Conservation (phyloP, 768 basidiomycete genomes). For the Boletus subcaerulescens region DNA sequence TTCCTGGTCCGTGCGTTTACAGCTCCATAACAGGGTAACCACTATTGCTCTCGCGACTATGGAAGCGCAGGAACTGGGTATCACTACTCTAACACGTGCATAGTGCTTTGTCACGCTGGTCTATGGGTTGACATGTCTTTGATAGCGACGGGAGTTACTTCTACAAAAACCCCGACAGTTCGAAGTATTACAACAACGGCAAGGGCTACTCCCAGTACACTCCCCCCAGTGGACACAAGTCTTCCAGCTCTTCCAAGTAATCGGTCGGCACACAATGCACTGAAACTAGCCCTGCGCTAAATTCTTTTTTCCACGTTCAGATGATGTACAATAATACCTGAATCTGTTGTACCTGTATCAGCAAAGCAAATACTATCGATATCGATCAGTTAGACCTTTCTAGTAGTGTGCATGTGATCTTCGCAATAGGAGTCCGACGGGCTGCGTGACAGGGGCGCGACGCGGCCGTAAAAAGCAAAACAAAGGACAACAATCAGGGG, state of each 20-base stretch:
- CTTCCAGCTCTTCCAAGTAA: conserved; percentile 24
- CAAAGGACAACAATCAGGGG: conserved; percentile 11
- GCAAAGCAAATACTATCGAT: no score
- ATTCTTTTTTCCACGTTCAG: no score
- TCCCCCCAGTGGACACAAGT: conserved; percentile 39
- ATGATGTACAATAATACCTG: no score
- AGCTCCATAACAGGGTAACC: conserved; percentile 48
- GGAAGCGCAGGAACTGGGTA: conserved; percentile 44
- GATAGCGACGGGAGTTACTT: conserved; percentile 57
- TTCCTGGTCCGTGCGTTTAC: neutral
- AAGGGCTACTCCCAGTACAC: conserved; percentile 50
- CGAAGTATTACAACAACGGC: conserved; percentile 57
- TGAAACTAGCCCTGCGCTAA: neutral
- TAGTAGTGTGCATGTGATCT: no score
- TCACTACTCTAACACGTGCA: conserved; percentile 61
- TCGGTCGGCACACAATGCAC: no score
- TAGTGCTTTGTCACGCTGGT: neutral
- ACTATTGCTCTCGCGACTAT: conserved; percentile 54
- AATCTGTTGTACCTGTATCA: no score
- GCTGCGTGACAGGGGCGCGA: no score
- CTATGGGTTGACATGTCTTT: neutral
- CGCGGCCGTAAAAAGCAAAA: neutral
- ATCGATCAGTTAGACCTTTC: no score
- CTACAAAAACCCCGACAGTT: conserved; percentile 58
- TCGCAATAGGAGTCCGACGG: no score